Evolutionary conservation across 257 asterid genomes (phyloP).

Genomic region (Scutellaria minor): DNA sequence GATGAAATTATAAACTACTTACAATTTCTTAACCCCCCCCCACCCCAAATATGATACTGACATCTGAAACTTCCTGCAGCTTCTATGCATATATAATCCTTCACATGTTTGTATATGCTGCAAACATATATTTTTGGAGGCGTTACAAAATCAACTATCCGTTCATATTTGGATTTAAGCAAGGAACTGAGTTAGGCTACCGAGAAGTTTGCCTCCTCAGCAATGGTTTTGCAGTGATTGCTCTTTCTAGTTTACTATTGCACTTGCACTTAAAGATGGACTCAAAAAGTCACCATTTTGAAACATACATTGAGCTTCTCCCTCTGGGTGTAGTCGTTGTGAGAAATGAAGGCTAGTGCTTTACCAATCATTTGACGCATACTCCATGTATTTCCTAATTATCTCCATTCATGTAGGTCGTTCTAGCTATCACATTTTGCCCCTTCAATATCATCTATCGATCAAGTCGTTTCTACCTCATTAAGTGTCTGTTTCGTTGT

Average conservation of each 20-base stretch:
- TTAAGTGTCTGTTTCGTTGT: slow-evolving; percentile 61
- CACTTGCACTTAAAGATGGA: slow-evolving; percentile 75
- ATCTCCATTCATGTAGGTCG: slow-evolving; percentile 49
- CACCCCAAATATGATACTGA: slow-evolving; percentile 23
- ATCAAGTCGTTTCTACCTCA: slow-evolving; percentile 72
- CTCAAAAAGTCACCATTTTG: slow-evolving; percentile 51
- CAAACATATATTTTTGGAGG: slow-evolving; percentile 83
- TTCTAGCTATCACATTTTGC: slow-evolving; percentile 54
- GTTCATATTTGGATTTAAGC: slow-evolving; percentile 83
- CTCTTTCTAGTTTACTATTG: slow-evolving; percentile 66
- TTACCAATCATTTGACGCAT: slow-evolving; percentile 27
- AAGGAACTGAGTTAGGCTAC: slow-evolving; percentile 77
- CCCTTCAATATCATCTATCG: slow-evolving; percentile 71
- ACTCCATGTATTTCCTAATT: slow-evolving; percentile 24
- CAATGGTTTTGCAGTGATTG: slow-evolving; percentile 70
- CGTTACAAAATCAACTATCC: slow-evolving; percentile 82
- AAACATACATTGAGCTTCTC: slow-evolving; percentile 57
- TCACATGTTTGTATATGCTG: slow-evolving; percentile 76
- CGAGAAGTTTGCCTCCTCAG: slow-evolving; percentile 78
- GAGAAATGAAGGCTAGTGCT: slow-evolving; percentile 35
- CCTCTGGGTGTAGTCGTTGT: slow-evolving; percentile 74
- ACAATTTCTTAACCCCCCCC: slow-evolving; percentile 3
- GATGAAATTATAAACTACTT: neutral
- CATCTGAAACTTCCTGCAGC: slow-evolving; percentile 53
- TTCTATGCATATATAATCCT: slow-evolving; percentile 66